Conservation (phyloP, 768 basidiomycete genomes). For the Favolaschia claudopus region DNA sequence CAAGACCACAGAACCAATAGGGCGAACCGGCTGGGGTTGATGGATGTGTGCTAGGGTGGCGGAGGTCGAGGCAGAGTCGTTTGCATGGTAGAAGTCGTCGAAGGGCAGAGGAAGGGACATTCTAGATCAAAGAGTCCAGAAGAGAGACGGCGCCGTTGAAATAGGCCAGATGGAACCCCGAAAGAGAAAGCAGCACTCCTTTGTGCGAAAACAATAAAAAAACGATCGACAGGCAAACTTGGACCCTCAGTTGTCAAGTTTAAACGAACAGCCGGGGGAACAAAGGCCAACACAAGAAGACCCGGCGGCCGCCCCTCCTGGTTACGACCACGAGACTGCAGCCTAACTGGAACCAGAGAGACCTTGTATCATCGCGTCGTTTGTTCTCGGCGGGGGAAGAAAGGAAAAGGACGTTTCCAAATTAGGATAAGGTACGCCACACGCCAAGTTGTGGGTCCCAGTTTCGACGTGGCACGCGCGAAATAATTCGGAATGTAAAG, state of each 20-base stretch:
- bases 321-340: conserved; percentile 15
- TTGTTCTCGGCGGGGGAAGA: conserved; percentile 12
- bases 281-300: conserved; percentile 6
- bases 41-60: background rate
- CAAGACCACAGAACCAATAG: conserved; percentile 10
- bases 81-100: background rate
- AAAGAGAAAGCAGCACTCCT: background rate
- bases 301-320: conserved; percentile 8
- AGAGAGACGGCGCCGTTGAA: background rate
- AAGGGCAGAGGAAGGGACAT: conserved; percentile 4
- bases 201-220: conserved; percentile 15
- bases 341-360: conserved; percentile 3
- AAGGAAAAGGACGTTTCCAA: conserved; percentile 8
- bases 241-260: conserved; percentile 9
- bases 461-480: no score
- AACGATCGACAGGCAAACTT: background rate
- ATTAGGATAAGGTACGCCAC: conserved; percentile 13
- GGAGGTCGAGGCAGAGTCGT: background rate
- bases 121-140: conserved; percentile 2
- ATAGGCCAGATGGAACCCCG: background rate
- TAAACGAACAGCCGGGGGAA: conserved; percentile 9
- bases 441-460: no score
- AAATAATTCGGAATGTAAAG: no score
- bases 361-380: conserved; percentile 19
- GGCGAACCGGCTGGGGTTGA: conserved; percentile 10